These are phyloP conservation scores for Aspergillus brasiliensis DNA, from an alignment of 2,329 filamentous ascomycete species.

Conservation along the genomic window DNA sequence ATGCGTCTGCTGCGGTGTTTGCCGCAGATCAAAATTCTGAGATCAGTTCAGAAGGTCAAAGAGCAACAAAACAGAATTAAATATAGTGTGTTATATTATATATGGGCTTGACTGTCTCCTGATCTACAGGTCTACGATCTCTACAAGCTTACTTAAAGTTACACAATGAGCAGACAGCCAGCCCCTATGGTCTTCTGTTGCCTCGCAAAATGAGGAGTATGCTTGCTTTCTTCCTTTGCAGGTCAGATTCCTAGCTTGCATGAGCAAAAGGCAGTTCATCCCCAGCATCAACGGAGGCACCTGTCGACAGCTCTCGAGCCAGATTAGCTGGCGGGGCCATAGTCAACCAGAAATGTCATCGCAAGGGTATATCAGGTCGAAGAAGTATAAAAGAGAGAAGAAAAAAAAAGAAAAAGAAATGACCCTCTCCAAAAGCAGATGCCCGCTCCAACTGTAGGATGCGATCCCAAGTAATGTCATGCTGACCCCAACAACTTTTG, in stretches of 20 bases:
- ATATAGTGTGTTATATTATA: neutral
- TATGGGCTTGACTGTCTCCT: neutral
- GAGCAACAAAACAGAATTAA: neutral
- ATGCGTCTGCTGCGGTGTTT: constrained; percentile 3
- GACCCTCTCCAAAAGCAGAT: constrained; percentile 6
- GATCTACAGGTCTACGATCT: neutral
- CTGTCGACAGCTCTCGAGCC: neutral
- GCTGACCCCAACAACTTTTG: constrained; percentile 21
- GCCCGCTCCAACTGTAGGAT: constrained; percentile 9
- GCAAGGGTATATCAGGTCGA: constrained; percentile 7
- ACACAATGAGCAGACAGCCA: neutral
- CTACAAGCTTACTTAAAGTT: neutral
- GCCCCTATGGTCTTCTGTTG: neutral
- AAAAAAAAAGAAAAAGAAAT: neutral
- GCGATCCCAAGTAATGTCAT: constrained; percentile 14
- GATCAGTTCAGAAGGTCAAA: neutral
- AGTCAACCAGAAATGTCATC: constrained; percentile 3
- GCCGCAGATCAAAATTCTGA: neutral
- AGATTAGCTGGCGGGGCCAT: neutral
- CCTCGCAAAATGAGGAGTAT: constrained; percentile 1
- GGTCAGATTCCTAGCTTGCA: constrained; percentile 2
- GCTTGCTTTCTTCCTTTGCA: constrained; percentile 1
- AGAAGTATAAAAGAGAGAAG: neutral
- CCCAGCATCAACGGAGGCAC: neutral
- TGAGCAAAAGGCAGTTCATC: neutral